Evolutionary conservation across 805 yeast species (phyloP).

Genomic region (Ogataea glucozyma): DNA sequence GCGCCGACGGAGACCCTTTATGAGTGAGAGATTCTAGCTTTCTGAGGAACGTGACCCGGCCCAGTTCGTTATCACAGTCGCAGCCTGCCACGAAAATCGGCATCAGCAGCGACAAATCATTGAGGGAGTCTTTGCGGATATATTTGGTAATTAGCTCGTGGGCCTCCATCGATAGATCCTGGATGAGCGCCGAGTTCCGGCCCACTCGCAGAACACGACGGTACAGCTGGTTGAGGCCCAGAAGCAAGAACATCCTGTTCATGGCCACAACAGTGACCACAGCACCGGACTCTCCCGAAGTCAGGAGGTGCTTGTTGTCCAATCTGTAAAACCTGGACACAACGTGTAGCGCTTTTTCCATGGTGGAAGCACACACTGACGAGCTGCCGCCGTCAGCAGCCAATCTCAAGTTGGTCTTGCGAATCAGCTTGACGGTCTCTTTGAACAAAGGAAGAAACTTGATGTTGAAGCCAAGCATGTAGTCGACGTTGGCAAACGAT

Average conservation of each 20-base stretch:
- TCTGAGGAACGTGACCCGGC: constrained; percentile 38
- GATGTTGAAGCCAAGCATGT: constrained; percentile 65
- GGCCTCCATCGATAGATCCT: constrained; percentile 45
- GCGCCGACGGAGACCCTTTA: constrained; percentile 42
- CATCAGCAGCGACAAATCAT: constrained; percentile 56
- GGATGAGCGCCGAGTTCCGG: constrained; percentile 46
- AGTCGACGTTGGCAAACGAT: constrained; percentile 51
- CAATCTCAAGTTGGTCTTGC: constrained; percentile 29
- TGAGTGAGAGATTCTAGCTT: constrained; percentile 43
- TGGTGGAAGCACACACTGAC: constrained; percentile 21
- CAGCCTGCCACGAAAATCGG: constrained; percentile 61
- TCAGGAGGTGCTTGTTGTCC: constrained; percentile 18
- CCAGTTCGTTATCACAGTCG: constrained; percentile 44
- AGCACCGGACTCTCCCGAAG: constrained; percentile 16
- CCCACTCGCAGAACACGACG: constrained; percentile 55
- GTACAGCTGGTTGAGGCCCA: constrained; percentile 57
- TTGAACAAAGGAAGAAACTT: constrained; percentile 59
- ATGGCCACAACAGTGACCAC: constrained; percentile 41
- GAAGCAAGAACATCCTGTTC: constrained; percentile 51
- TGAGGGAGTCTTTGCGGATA: constrained; percentile 48
- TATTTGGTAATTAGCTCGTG: constrained; percentile 38
- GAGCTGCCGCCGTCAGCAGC: constrained; percentile 13
- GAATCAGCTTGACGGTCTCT: constrained; percentile 45
- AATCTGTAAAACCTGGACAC: constrained; percentile 35
- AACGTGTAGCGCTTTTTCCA: constrained; percentile 42